Base-by-base conservation (phyloP, 768 basidiomycete genomes). In the Gloeopeniophorella convolvens region DNA sequence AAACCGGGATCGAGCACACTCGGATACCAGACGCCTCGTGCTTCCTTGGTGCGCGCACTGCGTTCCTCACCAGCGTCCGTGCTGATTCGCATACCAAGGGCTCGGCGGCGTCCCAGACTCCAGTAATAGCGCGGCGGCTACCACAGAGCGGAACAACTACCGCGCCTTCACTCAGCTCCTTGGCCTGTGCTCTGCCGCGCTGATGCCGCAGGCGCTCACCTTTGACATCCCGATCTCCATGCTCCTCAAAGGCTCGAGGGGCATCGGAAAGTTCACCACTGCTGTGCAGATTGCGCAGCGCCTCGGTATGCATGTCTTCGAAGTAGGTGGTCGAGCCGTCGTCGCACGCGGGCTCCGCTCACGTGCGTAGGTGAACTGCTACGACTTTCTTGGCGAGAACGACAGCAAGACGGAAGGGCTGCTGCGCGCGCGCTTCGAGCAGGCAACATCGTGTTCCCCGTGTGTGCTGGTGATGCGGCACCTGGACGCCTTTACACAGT, bases 401-500 rank as follows among this genome's bases (percentile, higher is more conserved):
- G 80, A 84, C 36, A 69, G 71, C 2, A 84, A 85, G 57, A 89
- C 89, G 0, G 85, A 89, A 60, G 88, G 77, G 1, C 76, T 73
- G 2, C 68, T 98, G 0, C 75, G 75, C 28, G 81, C 82, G 4
- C 77, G 80, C 12, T 79, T 96, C 55, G 89, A 90, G 45, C 79
- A 83, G 65, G 92, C 90, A 2, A 69, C 74, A 13, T 67, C 74
- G 3, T 91, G 87, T 62, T 80, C 89, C 0, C 96, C 96, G 0
- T 96, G 90, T 61, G 70, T 98, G 33, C 67, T 98, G 16, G 67
- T 96, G 1, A 66, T 99, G 31, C 75, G 85, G 18, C 82, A 92
- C 57, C 65, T 88, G 11, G 89, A 96, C 55, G 95, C 89, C 5
- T 67, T 98, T 15, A 74, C 76, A 5, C 76, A 85, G 60, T 82